Evolutionary conservation across 2,329 filamentous ascomycete genomes (phyloP), one percentile per base, ranked within the genome.

Genomic region (Rosellinia necatrix): DNA sequence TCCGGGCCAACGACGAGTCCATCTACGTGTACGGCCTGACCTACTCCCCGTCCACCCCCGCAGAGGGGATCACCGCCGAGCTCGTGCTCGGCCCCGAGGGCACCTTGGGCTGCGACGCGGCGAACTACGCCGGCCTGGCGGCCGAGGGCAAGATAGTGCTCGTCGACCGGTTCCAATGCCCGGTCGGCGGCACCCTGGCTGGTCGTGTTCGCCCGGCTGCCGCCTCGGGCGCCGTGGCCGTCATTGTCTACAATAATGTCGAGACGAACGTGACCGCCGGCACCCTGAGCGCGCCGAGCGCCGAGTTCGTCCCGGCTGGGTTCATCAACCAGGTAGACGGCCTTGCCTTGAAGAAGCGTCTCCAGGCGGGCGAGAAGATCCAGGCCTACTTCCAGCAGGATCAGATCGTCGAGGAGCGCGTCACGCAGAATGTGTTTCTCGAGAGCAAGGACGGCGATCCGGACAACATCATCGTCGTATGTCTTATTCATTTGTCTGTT

Each of bases 161-260:
- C 7, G 29, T 56, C 15, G 48, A 56, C 10, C 44, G 53, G 24
- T 56, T 48, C 12, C 48, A 51, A 38, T 56, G 53, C 15, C 48
- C 53, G 1, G 29, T 30, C 15, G 53, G 53, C 21, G 53, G 53
- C 13, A 56, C 53, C 19, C 53, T 56, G 19, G 53, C 53, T 4
- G 53, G 53, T 19, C 53, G 53, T 19, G 48, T 56, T 37, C 47
- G 53, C 22, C 53, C 53, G 7, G 53, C 53, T 1, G 53, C 53
- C 6, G 48, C 53, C 22, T 38, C 53, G 12, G 53, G 53, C 30
- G 53, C 53, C 1, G 22, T 15, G 3, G 53, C 53, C n/a, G 53
- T 56, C 35, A 32, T 56, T 24, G 35, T 56, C 9, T 56, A 56
- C 17, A 56, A 56, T 3, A 56, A 56, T 10, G 53, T 52, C n/a